These are phyloP conservation scores for Populus simonii DNA, from an alignment of 345 rosid species.

Conservation along the genomic window DNA sequence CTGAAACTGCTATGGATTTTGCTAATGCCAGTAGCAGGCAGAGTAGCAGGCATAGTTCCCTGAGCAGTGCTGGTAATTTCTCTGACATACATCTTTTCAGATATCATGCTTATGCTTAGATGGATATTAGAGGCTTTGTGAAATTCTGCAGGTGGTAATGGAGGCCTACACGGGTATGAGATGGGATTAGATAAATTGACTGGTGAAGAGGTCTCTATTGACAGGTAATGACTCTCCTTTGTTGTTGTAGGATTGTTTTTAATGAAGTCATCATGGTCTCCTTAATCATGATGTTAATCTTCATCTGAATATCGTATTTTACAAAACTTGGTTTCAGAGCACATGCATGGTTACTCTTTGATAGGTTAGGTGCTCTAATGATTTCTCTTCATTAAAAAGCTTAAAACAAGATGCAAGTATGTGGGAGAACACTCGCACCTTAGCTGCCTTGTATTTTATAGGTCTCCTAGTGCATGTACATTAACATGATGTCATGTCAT, in stretches of 20 bases:
- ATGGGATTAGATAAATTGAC: conserved; percentile 31
- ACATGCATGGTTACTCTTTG: neutral
- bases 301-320: neutral
- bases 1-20: conserved; percentile 28
- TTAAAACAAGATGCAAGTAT: neutral
- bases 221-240: conserved; percentile 35
- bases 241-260: neutral
- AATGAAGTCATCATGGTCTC: neutral
- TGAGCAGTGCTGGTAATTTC: conserved; percentile 36
- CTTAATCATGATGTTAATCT: neutral
- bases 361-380: neutral
- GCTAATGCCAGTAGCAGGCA: conserved; percentile 30
- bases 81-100: neutral
- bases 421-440: neutral
- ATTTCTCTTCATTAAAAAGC: neutral
- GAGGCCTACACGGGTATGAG: conserved; percentile 34
- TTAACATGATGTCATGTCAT: neutral
- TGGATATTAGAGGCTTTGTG: conserved; percentile 10
- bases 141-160: conserved; percentile 37
- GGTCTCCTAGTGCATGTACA: neutral
- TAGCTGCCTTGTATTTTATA: neutral
- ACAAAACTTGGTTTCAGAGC: neutral
- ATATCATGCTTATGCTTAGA: neutral
- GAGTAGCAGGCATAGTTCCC: conserved; percentile 34
- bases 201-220: conserved; percentile 40